These are phyloP conservation scores for Ophidiomyces ophidiicola DNA, from an alignment of 2,329 filamentous ascomycete genomes.

Conservation along the genomic window DNA sequence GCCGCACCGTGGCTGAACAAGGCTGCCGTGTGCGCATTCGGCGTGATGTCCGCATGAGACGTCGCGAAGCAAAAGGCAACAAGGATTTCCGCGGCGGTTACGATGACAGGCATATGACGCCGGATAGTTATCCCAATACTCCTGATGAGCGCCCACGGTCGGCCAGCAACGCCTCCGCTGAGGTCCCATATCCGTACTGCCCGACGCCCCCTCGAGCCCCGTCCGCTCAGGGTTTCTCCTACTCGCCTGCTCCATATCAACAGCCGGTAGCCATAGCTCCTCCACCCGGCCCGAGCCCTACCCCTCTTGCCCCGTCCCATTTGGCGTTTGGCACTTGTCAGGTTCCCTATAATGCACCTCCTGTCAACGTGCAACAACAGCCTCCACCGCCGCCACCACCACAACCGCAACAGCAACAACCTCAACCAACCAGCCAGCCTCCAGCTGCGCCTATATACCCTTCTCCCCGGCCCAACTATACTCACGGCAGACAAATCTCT, in stretches of 20 bases:
- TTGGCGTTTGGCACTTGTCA: conserved; percentile 33
- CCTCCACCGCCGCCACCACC: conserved; percentile 37
- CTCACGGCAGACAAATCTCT: conserved; percentile 25
- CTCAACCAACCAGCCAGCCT: no score
- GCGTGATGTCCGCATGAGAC: conserved; percentile 84
- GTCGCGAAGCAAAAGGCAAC: conserved; percentile 58
- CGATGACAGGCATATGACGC: conserved; percentile 42
- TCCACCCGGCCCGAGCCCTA: conserved; percentile 27
- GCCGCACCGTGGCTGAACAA: conserved; percentile 86
- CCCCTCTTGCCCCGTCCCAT: conserved; percentile 28
- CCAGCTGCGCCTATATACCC: conserved; percentile 21
- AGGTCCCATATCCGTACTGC: conserved; percentile 33
- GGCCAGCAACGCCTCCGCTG: conserved; percentile 47
- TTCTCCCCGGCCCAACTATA: conserved; percentile 27
- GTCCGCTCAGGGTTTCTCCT: conserved; percentile 37
- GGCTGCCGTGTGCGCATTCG: conserved; percentile 92
- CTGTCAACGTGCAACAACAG: conserved; percentile 25
- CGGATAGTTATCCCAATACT: conserved; percentile 37
- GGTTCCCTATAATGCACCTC: conserved; percentile 32
- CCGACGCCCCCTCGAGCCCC: conserved; percentile 37
- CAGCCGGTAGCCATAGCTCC: conserved; percentile 29
- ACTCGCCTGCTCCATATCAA: conserved; percentile 25
- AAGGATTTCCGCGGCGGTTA: conserved; percentile 49
- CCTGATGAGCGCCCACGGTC: conserved; percentile 46
- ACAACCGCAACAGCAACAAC: no score